Evolutionary conservation across 2,329 filamentous ascomycete species (phyloP), one percentile per base, ranked within the genome.

Genomic region (Zasmidium citrigriseum): DNA sequence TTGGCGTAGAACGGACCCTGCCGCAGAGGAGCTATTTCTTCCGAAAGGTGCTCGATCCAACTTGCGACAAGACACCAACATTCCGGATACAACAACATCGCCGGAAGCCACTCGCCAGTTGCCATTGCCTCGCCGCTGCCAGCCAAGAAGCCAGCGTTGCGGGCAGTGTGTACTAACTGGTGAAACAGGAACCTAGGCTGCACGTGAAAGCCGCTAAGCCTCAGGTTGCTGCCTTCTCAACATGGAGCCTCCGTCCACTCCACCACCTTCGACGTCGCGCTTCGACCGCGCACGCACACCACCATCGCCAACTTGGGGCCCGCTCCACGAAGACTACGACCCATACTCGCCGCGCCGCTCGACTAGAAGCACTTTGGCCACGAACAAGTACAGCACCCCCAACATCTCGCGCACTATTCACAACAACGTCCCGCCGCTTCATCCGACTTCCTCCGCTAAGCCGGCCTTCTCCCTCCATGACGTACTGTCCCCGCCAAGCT

Each of bases 301-400:
- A 60, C 83, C 84, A 44, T 86, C 89, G 55, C 89, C 89, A 49
- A 83, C 83, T 59, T 83, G 86, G 69, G 89, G 89, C 49, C 57
- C 75, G 38, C 86, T 81, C 68, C 79, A 82, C 64, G 89, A 93
- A 74, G 76, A 80, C 62, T 92, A 87, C 80, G 83, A 90, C 69
- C 89, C 89, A 46, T 92, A 86, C 70, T 86, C 87, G 60, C 86
- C 88, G 55, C 68, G 69, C 34, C 64, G 69, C 16, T 70, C 67
- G 4, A 70, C 58, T 34, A 58, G 69, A 24, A 62, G 51, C 47
- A 64, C 69, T 14, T 64, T 68, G 59, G 75, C 79, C 58, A 57
- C 59, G 66, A 68, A 81, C 80, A 73, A 87, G 67, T 77, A 60
- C 66, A 70, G 63, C 73, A 74, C 69, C 64, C 68, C 68, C 70